Evolutionary conservation across 192 early-diverging fungal genomes (phyloP).

Genomic region (Coemansia aciculifera): DNA sequence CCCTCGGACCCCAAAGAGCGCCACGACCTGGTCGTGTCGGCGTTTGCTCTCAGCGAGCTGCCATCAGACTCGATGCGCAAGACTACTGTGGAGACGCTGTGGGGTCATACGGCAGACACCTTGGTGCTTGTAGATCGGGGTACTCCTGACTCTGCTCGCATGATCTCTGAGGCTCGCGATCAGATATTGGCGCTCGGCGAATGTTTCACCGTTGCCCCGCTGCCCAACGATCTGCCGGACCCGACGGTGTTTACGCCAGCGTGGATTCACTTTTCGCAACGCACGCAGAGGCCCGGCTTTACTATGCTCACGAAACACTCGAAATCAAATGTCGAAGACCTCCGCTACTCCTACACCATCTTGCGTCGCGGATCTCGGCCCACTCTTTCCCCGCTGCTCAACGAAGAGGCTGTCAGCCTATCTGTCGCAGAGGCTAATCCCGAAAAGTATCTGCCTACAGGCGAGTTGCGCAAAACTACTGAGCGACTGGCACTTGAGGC

Average conservation of each 20-base stretch:
- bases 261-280: conserved; percentile 87
- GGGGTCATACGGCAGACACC: conserved; percentile 76
- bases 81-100: conserved; percentile 68
- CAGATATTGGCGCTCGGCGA: conserved; percentile 54
- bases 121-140: conserved; percentile 85
- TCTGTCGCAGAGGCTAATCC: conserved; percentile 11
- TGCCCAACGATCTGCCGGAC: conserved; percentile 73
- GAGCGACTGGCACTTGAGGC: conserved; percentile 43
- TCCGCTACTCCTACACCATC: conserved; percentile 77
- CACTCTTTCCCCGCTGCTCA: background rate
- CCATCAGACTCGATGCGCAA: conserved; percentile 63
- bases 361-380: conserved; percentile 66
- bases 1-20: conserved; percentile 19
- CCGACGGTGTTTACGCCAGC: conserved; percentile 61
- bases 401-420: background rate
- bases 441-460: conserved; percentile 18
- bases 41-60: conserved; percentile 75
- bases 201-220: conserved; percentile 79
- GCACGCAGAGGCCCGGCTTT: conserved; percentile 63
- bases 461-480: conserved; percentile 5
- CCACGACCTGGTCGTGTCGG: conserved; percentile 72
- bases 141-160: conserved; percentile 66
- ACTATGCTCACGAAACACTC: conserved; percentile 70
- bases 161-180: conserved; percentile 67
- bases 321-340: conserved; percentile 68